These are phyloP conservation scores for Citrullus amarus DNA, from an alignment of 306 rosid genomes.

Conservation along the genomic window DNA sequence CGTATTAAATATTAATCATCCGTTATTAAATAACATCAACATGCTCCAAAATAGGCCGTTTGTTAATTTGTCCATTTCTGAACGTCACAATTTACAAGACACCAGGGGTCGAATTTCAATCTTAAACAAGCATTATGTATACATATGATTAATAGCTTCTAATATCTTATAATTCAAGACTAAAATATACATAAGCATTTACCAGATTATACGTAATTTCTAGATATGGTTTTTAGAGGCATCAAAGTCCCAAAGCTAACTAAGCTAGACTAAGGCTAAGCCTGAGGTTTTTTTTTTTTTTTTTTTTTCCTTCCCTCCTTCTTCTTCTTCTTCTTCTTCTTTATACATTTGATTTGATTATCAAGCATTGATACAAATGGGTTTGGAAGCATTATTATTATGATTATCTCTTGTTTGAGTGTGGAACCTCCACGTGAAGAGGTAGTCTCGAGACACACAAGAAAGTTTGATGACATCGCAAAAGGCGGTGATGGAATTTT, in stretches of 20 bases:
- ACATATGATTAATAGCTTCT: neutral
- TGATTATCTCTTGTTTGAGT: conserved; percentile 24
- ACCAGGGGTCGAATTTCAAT: neutral
- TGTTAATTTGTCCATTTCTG: neutral
- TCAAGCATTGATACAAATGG: conserved; percentile 22
- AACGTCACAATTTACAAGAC: neutral
- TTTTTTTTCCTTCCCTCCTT: neutral
- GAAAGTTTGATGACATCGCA: conserved; percentile 53
- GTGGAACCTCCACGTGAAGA: conserved; percentile 82
- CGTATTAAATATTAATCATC: neutral
- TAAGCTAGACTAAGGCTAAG: neutral
- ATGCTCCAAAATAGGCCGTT: neutral
- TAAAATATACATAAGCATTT: neutral
- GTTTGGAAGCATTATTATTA: conserved; percentile 21
- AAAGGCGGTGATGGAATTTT: conserved; percentile 39
- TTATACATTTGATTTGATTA: neutral
- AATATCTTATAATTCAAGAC: neutral
- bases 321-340: neutral
- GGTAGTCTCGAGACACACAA: conserved; percentile 67
- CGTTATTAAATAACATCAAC: neutral
- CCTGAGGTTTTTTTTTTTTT: too few species aligned
- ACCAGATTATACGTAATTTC: neutral
- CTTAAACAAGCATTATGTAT: neutral
- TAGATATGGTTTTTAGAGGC: neutral
- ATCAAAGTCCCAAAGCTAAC: neutral